Base-by-base conservation (phyloP, 768 basidiomycete species). In the Collybia sp. region DNA sequence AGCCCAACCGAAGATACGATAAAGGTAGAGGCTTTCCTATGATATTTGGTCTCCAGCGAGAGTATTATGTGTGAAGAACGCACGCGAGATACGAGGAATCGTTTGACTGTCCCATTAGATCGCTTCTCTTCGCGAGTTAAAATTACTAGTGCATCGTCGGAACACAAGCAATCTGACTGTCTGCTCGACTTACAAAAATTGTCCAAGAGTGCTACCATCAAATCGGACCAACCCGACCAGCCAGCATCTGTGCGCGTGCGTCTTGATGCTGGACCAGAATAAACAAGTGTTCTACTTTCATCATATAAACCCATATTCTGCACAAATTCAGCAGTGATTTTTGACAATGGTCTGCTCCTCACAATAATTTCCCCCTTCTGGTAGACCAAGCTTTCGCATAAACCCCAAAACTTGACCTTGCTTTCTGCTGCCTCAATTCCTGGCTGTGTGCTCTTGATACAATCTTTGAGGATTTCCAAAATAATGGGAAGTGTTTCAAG, bases 371-470 rank as follows among this genome's bases (percentile, higher is more conserved):
- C 91, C 18, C 87, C 91, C 51, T 76, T 82, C 56, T 81, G 80
- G 56, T 81, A 89, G 11, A 79, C 63, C 41, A 95, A 59, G 54
- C 77, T 83, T 66, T 94, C 89, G 52, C 80, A 82, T 2, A 94
- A 67, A 43, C 71, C 81, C 84, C 86, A 89, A 49, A 91, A 83
- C 58, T 91, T 92, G 53, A 93, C 92, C 60, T 92, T 92, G 51
- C 80, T 77, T 59, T 94, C 92, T 1, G 93, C 89, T n/a, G 84
- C 88, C 49, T 82, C 88, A 48, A 95, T 93, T 3, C 93, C 93
- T 1, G 91, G 91, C 56, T 94, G 85, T 0, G 89, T 89, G 52
- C 84, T 84, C 70, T 88, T 91, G 49, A 95, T 74, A 50, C 82
- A 83, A 39, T 83, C 78, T 25, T 73, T 79, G 44, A 94, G 55